These are phyloP conservation scores for Saprolegnia diclina DNA, from an alignment of 352 stramenopile species.

Conservation along the genomic window DNA sequence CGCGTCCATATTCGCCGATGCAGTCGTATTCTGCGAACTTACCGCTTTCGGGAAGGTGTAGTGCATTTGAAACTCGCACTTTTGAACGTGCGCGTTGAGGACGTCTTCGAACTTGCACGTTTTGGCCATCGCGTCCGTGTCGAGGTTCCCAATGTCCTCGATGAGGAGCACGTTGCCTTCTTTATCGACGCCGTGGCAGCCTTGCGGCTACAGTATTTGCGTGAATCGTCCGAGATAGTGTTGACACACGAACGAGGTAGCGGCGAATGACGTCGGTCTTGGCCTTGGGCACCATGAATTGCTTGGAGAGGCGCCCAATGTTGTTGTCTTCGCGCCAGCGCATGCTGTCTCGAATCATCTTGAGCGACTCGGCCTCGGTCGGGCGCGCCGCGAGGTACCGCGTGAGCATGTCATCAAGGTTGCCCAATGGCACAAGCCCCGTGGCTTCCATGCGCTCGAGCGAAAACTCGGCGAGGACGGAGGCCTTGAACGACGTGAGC, in stretches of 20 bases:
- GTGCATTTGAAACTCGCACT: slow-evolving; percentile 24
- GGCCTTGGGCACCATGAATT: slow-evolving; percentile 7
- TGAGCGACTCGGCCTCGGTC: slow-evolving; percentile 12
- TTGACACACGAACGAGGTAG: slow-evolving; percentile 17
- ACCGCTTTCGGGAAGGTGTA: slow-evolving; percentile 11
- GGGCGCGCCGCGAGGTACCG: slow-evolving; percentile 18
- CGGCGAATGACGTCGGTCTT: slow-evolving; percentile 14
- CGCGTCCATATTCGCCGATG: no score
- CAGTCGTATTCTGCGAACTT: background rate
- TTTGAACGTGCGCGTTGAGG: slow-evolving; percentile 23
- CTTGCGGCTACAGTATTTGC: slow-evolving; percentile 22
- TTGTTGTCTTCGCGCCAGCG: slow-evolving; percentile 18
- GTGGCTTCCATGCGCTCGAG: background rate
- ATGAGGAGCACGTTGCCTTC: slow-evolving; percentile 23
- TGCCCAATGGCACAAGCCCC: slow-evolving; percentile 10
- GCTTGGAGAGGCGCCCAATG: slow-evolving; percentile 1
- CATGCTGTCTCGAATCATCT: slow-evolving; percentile 13
- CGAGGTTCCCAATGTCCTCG: slow-evolving; percentile 15
- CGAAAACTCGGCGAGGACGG: slow-evolving; percentile 1
- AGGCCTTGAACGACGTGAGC: slow-evolving; percentile 9
- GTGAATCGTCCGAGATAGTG: no score
- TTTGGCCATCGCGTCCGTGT: slow-evolving; percentile 17
- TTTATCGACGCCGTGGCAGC: slow-evolving; percentile 22
- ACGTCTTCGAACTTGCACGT: slow-evolving; percentile 16
- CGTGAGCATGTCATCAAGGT: slow-evolving; percentile 10